phyloP scores from a whole-genome alignment of 176 grass and related monocot genomes.

The Juncus effusus region DNA sequence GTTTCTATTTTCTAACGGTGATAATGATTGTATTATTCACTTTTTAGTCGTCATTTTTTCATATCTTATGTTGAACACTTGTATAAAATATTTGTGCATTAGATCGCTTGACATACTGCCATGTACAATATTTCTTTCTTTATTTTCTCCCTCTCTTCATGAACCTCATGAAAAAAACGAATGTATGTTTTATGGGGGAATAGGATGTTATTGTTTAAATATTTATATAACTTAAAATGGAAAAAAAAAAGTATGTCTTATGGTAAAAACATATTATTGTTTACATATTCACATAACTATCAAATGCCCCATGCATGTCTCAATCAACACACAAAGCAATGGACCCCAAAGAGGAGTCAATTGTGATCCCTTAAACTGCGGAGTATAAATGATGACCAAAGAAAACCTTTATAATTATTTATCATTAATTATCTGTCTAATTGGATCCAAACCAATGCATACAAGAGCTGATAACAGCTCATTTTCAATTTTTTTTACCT shows the following conservation, averaged over 20 bases:
- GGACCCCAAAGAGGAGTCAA: constrained; percentile 20
- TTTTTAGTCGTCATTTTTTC: neutral
- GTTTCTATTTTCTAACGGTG: neutral
- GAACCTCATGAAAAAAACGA: neutral
- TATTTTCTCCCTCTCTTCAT: constrained; percentile 4
- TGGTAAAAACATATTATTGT: too few relatives aligned
- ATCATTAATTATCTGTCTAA: constrained; percentile 10
- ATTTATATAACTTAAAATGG: neutral
- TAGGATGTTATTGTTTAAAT: neutral
- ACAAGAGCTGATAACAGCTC: neutral
- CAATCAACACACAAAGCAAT: neutral
- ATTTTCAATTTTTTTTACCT: constrained; percentile 14
- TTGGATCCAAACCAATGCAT: constrained; percentile 9
- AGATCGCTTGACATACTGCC: neutral
- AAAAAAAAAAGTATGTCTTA: too few relatives aligned
- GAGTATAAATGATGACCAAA: constrained; percentile 18
- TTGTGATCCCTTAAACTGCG: constrained; percentile 22
- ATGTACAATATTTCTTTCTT: constrained; percentile 6
- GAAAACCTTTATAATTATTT: constrained; percentile 11
- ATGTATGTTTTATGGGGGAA: neutral
- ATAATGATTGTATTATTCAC: constrained; percentile 2
- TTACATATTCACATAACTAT: too few relatives aligned
- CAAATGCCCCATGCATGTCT: neutral
- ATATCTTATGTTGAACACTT: too few relatives aligned
- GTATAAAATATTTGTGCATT: too few relatives aligned